These are phyloP conservation scores for Scheffersomyces titani DNA, from an alignment of 1,139 yeast species.

Conservation along the genomic window DNA sequence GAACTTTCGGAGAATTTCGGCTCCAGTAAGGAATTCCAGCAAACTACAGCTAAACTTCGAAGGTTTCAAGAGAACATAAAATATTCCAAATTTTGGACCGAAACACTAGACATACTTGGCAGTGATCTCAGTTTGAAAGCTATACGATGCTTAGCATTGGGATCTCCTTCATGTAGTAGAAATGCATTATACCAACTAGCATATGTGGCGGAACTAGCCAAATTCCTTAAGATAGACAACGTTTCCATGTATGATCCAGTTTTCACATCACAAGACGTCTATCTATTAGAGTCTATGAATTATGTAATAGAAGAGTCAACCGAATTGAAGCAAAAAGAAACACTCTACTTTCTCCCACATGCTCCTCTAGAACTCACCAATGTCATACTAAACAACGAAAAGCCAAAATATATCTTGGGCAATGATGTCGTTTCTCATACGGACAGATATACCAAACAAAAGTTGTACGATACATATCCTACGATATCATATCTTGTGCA, in stretches of 20 bases:
- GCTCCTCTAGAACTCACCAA: constrained; percentile 67
- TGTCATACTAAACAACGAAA: constrained; percentile 27
- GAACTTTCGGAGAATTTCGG: not conserved
- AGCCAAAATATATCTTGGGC: constrained; percentile 44
- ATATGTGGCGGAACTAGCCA: constrained; percentile 41
- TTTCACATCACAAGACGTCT: constrained; percentile 47
- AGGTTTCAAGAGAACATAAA: constrained; percentile 14
- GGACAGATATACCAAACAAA: constrained; percentile 46
- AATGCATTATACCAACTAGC: constrained; percentile 71
- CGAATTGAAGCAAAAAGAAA: constrained; percentile 16
- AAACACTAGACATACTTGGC: constrained; percentile 10
- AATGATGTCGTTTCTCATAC: constrained; percentile 55
- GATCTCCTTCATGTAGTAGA: constrained; percentile 58
- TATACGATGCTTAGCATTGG: constrained; percentile 73
- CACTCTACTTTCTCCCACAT: constrained; percentile 68
- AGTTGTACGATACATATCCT: constrained; percentile 43
- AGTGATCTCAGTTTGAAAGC: constrained; percentile 4
- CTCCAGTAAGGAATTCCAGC: not conserved
- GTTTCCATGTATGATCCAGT: constrained; percentile 68
- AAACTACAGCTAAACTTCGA: constrained; percentile 1
- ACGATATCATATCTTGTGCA: constrained; percentile 42
- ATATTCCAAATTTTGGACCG: constrained; percentile 23
- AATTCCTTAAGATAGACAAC: constrained; percentile 17
- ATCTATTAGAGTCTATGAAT: constrained; percentile 23
- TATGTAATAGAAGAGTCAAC: constrained; percentile 24